Percentiles rank a stretch among this genome's conserved stretches.
phyloP scores from a whole-genome alignment of 768 basidiomycete genomes.

The Termitomyces sp. region DNA sequence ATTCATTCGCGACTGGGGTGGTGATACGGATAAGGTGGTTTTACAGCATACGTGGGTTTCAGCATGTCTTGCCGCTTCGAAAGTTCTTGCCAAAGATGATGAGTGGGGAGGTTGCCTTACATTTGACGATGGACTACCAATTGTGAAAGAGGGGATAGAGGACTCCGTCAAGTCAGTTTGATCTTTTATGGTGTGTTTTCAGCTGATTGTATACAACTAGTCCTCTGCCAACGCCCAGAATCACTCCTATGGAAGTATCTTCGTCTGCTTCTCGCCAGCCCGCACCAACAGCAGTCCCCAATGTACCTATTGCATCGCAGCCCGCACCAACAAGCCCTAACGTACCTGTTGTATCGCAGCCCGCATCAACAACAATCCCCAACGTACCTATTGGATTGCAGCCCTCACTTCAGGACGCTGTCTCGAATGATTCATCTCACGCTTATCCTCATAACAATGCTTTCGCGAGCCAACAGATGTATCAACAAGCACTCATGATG shows the following conservation, averaged over 20 bases:
- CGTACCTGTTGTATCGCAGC: background rate
- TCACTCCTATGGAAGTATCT: conserved; percentile 39
- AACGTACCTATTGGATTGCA: background rate
- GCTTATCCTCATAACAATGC: background rate
- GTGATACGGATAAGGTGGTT: conserved; percentile 45
- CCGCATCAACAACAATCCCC: background rate
- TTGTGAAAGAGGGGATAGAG: conserved; percentile 32
- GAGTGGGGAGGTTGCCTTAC: conserved; percentile 47
- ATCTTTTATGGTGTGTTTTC: background rate
- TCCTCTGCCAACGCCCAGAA: conserved; percentile 56
- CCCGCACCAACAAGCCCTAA: background rate
- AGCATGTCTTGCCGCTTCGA: conserved; percentile 36
- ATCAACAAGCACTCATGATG: conserved; percentile 5
- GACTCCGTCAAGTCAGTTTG: conserved; percentile 40
- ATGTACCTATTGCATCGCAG: background rate
- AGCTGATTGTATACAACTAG: conserved; percentile 36
- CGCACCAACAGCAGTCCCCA: background rate
- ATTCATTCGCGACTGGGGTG: conserved; percentile 55
- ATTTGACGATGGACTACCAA: conserved; percentile 32
- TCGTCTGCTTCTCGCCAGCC: background rate
- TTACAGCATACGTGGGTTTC: conserved; percentile 50
- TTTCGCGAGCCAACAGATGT: conserved; percentile 1
- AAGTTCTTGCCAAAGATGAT: conserved; percentile 40
- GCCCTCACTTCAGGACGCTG: background rate
- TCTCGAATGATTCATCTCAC: background rate